These are phyloP conservation scores for Epichloe elymi DNA, from an alignment of 2,329 filamentous ascomycete genomes.

Conservation along the genomic window DNA sequence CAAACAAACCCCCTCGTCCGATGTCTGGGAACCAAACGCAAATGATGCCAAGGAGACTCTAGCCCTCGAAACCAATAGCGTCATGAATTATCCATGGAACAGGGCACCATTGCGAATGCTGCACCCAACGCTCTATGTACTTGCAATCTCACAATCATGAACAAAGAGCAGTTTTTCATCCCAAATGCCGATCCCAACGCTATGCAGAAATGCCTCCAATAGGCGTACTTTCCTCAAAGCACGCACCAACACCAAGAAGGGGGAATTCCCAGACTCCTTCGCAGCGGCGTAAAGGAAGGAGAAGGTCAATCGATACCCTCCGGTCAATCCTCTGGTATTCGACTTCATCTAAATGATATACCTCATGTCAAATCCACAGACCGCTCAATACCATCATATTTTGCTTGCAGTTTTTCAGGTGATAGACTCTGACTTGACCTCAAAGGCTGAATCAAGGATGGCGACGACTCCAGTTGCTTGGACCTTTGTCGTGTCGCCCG, in stretches of 20 bases:
- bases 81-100: background rate
- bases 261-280: background rate
- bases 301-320: background rate
- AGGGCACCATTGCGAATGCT: background rate
- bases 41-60: background rate
- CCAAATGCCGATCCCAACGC: slow-evolving; percentile 1
- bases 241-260: background rate
- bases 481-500: background rate
- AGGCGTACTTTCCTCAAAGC: background rate
- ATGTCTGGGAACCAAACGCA: too few relatives aligned
- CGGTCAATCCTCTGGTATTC: background rate
- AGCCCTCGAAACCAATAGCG: background rate
- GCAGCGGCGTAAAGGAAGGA: background rate
- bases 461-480: background rate
- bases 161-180: background rate
- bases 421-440: slow-evolving; percentile 3
- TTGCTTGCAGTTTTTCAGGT: background rate
- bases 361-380: slow-evolving; percentile 8
- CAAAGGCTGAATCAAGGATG: slow-evolving; percentile 4
- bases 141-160: background rate
- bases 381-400: slow-evolving; percentile 22
- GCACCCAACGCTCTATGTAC: background rate
- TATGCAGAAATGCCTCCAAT: slow-evolving; percentile 8
- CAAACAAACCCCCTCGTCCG: too few relatives aligned
- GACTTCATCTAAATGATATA: background rate